Conservation (phyloP, 2,329 filamentous ascomycete species). For the Colletotrichum sp. region DNA sequence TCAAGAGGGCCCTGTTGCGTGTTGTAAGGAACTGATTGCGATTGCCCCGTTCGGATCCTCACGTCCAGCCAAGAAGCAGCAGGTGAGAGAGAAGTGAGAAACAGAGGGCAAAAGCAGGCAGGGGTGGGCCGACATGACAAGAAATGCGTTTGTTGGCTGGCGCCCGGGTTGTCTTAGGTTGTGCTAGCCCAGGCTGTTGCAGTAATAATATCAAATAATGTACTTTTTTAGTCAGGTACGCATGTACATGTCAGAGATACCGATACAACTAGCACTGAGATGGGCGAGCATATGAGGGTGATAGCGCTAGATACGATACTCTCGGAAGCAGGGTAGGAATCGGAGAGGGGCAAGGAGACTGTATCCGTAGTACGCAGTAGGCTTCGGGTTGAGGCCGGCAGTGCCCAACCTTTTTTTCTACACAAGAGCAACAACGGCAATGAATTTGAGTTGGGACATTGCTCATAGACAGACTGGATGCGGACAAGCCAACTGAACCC, state of each 20-base stretch:
- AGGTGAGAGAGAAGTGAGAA: neutral
- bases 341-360: neutral
- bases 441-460: conserved; percentile 4
- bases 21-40: neutral
- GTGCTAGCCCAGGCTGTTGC: conserved; percentile 9
- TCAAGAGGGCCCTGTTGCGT: neutral
- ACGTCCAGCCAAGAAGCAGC: neutral
- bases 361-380: neutral
- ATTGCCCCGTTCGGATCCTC: neutral
- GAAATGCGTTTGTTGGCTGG: conserved; percentile 8
- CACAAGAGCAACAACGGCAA: neutral
- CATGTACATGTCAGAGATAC: neutral
- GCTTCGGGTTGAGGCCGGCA: neutral
- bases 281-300: neutral
- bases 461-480: neutral
- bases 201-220: neutral
- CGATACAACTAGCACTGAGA: neutral
- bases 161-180: conserved; percentile 14
- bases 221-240: neutral
- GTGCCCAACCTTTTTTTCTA: neutral
- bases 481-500: neutral
- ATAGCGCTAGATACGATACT: neutral
- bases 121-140: conserved; percentile 7
- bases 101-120: neutral
- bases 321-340: neutral